These are phyloP conservation scores for Macrolepiota fuliginosa DNA, from an alignment of 768 basidiomycete genomes.

Conservation along the genomic window DNA sequence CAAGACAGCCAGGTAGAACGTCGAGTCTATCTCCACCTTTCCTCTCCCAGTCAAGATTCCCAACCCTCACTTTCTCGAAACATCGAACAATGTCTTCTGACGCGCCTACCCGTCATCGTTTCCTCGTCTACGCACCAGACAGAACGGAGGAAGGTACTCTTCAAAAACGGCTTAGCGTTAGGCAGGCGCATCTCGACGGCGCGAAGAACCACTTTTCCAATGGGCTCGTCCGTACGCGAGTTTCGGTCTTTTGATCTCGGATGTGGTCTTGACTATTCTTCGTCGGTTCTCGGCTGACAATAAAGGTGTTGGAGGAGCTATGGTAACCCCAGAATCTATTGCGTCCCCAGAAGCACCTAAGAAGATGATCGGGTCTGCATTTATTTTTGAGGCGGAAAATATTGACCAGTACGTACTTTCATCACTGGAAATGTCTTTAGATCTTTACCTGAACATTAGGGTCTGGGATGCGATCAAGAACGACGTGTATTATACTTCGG, in stretches of 20 bases:
- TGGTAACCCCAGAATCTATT: constrained; percentile 59
- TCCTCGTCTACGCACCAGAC: constrained; percentile 66
- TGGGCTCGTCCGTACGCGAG: constrained; percentile 50
- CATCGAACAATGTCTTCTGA: constrained; percentile 9
- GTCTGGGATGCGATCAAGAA: constrained; percentile 36
- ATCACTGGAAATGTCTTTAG: neutral
- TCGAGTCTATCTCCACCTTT: neutral
- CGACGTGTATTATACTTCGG: constrained; percentile 41
- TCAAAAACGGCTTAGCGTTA: constrained; percentile 53
- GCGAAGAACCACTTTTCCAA: constrained; percentile 38
- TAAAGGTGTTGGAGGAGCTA: constrained; percentile 55
- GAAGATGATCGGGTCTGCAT: constrained; percentile 60
- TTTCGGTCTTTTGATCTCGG: neutral
- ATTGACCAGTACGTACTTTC: constrained; percentile 43
- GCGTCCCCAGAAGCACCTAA: constrained; percentile 40
- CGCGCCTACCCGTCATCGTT: constrained; percentile 21
- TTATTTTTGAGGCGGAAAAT: constrained; percentile 53
- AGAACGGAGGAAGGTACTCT: constrained; percentile 56
- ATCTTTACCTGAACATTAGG: constrained; percentile 20
- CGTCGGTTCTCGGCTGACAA: neutral
- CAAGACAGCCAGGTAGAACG: neutral
- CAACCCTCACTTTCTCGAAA: neutral
- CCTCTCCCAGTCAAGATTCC: neutral
- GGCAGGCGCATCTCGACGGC: constrained; percentile 47
- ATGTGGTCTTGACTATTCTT: neutral